Evolutionary conservation across 2,329 filamentous ascomycete genomes (phyloP).

Genomic region (Stromatinia cepivora): DNA sequence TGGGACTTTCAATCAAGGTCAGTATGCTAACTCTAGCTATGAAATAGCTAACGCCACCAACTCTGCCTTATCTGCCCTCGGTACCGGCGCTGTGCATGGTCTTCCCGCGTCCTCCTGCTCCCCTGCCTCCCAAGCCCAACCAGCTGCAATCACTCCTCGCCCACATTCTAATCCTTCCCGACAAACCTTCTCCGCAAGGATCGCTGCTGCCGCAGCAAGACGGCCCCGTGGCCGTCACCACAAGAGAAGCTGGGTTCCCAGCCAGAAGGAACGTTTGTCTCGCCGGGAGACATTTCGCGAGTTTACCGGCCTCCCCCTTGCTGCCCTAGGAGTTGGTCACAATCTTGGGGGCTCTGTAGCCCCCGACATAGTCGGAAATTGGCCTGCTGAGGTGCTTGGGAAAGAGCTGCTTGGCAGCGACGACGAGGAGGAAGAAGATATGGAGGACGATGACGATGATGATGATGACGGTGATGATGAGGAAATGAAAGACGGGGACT

Average conservation of each 20-base stretch:
- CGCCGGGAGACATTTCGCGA: background rate
- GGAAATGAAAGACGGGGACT: background rate
- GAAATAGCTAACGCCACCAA: background rate
- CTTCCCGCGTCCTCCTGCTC: background rate
- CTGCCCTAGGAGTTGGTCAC: background rate
- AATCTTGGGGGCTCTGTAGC: background rate
- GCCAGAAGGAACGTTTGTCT: background rate
- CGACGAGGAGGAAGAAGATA: background rate
- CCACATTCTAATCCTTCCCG: background rate
- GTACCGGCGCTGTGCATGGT: background rate
- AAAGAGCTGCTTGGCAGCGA: background rate
- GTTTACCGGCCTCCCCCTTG: background rate
- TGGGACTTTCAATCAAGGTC: background rate
- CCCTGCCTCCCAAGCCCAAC: background rate
- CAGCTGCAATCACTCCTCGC: background rate
- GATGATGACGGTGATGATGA: background rate
- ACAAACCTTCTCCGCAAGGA: background rate
- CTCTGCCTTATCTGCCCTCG: accelerated
- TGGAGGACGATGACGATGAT: background rate
- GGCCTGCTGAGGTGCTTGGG: background rate
- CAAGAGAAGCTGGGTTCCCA: background rate
- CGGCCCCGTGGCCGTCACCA: background rate
- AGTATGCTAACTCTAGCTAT: background rate
- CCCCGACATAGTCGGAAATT: background rate
- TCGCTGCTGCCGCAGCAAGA: background rate